Conservation (phyloP, 345 rosid species). For the Lumnitzera racemosa region DNA sequence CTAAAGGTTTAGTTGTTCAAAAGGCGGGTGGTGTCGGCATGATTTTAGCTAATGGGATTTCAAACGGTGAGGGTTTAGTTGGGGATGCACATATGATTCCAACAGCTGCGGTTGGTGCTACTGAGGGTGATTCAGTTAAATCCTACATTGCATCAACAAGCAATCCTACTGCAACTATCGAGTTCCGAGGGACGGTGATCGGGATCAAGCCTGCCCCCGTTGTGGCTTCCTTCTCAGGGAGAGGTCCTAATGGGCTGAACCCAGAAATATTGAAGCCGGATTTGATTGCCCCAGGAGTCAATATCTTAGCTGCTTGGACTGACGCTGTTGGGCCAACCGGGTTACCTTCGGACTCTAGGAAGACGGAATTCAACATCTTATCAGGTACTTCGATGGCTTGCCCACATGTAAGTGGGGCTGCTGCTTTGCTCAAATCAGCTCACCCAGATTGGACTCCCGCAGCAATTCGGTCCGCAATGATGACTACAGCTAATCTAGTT, state of each 20-base stretch:
- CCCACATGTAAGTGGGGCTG: slow-evolving; percentile 78
- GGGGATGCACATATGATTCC: slow-evolving; percentile 81
- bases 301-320: slow-evolving; percentile 85
- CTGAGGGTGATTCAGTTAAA: slow-evolving; percentile 60
- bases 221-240: slow-evolving; percentile 73
- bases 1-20: slow-evolving; percentile 77
- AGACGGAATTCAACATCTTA: slow-evolving; percentile 67
- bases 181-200: slow-evolving; percentile 59
- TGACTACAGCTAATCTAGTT: slow-evolving; percentile 61
- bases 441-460: slow-evolving; percentile 82
- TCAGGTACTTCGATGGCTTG: slow-evolving; percentile 89
- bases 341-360: slow-evolving; percentile 51
- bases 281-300: slow-evolving; percentile 70
- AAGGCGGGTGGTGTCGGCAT: slow-evolving; percentile 82
- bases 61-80: slow-evolving; percentile 79
- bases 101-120: slow-evolving; percentile 61
- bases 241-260: slow-evolving; percentile 69
- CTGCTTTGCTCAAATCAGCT: slow-evolving; percentile 75
- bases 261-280: slow-evolving; percentile 78
- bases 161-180: slow-evolving; percentile 46
- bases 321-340: slow-evolving; percentile 72
- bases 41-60: slow-evolving; percentile 70
- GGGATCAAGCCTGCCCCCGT: slow-evolving; percentile 80
- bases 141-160: slow-evolving; percentile 32
- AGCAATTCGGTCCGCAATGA: slow-evolving; percentile 66